These are phyloP conservation scores for Pichia nakasei DNA, from an alignment of 805 yeast genomes.

Conservation along the genomic window DNA sequence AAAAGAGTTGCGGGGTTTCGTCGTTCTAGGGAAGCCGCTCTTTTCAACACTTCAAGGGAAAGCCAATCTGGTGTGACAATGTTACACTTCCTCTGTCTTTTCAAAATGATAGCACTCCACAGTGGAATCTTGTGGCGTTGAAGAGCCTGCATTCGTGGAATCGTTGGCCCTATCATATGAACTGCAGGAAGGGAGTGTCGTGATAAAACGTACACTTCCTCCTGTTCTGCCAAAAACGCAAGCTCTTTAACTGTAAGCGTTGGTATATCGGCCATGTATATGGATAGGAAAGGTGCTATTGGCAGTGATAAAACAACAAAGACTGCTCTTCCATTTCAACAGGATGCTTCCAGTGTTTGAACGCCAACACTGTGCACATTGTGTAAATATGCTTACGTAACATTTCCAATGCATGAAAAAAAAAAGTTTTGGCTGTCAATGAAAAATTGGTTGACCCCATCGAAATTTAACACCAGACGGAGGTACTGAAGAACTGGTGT, in stretches of 20 bases:
- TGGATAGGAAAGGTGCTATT: not conserved
- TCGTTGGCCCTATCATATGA: constrained; percentile 49
- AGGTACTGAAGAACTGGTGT: too few species aligned
- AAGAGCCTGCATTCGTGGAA: constrained; percentile 59
- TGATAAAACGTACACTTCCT: constrained; percentile 65
- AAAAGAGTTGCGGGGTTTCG: constrained; percentile 48
- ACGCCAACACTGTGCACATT: too few species aligned
- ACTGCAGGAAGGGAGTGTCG: constrained; percentile 60
- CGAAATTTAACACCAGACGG: too few species aligned
- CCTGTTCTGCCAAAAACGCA: constrained; percentile 80
- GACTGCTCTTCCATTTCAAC: too few species aligned
- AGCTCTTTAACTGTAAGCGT: constrained; percentile 41
- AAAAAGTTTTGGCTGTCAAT: too few species aligned
- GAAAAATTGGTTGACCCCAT: too few species aligned
- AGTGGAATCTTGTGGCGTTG: constrained; percentile 64
- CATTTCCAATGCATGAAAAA: too few species aligned
- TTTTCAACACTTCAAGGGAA: constrained; percentile 41
- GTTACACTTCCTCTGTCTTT: constrained; percentile 78
- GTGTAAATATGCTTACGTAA: too few species aligned
- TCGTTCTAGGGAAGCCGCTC: constrained; percentile 56
- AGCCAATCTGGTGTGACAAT: constrained; percentile 87
- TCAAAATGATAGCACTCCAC: constrained; percentile 81
- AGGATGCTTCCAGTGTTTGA: too few species aligned
- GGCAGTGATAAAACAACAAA: not conserved
- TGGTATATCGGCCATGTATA: not conserved